Conservation (phyloP, 345 rosid species). For the Salix brachista region DNA sequence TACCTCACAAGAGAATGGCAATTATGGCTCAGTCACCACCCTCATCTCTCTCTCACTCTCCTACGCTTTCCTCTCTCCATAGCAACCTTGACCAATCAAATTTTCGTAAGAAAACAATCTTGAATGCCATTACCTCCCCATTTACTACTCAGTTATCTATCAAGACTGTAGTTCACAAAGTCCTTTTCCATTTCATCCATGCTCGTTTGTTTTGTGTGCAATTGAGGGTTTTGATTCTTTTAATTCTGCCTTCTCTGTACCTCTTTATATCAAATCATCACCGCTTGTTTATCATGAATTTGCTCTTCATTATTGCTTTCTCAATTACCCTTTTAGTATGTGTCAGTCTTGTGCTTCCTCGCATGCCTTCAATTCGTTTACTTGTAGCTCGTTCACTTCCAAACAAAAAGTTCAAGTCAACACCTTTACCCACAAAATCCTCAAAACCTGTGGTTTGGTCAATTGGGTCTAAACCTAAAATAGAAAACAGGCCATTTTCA, state of each 20-base stretch:
- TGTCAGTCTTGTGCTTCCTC: conserved; percentile 57
- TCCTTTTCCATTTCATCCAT: conserved; percentile 43
- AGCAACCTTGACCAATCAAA: neutral
- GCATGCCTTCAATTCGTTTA: conserved; percentile 52
- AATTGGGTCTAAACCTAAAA: conserved; percentile 65
- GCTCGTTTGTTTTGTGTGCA: conserved; percentile 55
- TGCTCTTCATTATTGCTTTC: conserved; percentile 38
- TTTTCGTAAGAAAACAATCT: neutral
- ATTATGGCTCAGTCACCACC: conserved; percentile 31
- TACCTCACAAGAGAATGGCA: conserved; percentile 48
- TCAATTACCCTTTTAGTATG: conserved; percentile 35
- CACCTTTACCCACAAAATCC: conserved; percentile 31
- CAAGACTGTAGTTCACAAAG: conserved; percentile 30
- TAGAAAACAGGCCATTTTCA: conserved; percentile 43
- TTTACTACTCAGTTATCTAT: conserved; percentile 31
- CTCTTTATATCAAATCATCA: conserved; percentile 36
- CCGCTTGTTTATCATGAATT: conserved; percentile 31
- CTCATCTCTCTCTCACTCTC: conserved; percentile 24
- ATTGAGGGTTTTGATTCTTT: conserved; percentile 45
- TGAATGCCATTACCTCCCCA: conserved; percentile 16
- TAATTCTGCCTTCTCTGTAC: conserved; percentile 47
- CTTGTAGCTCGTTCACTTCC: conserved; percentile 57
- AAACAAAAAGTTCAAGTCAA: conserved; percentile 30
- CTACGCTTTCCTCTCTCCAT: conserved; percentile 35
- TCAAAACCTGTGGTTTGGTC: conserved; percentile 70